These are phyloP conservation scores for Aphanomyces invadans DNA, from an alignment of 352 stramenopile genomes.

Conservation along the genomic window DNA sequence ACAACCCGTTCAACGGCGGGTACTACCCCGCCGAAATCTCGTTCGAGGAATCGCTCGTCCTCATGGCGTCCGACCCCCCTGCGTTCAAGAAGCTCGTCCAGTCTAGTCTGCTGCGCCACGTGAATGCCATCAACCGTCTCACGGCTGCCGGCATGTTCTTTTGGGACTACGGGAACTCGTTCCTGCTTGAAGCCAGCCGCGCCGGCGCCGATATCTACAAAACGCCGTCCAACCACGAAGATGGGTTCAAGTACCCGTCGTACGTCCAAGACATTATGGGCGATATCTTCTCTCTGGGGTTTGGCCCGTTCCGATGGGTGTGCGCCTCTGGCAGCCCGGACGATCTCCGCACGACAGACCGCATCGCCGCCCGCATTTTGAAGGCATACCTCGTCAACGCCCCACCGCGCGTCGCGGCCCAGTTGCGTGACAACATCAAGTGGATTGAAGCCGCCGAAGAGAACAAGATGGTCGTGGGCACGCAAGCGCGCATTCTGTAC, in stretches of 20 bases:
- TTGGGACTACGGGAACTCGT: slow-evolving; percentile 89
- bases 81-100: slow-evolving; percentile 78
- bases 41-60: slow-evolving; percentile 70
- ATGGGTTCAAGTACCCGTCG: slow-evolving; percentile 78
- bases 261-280: slow-evolving; percentile 90
- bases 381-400: slow-evolving; percentile 46
- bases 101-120: slow-evolving; percentile 68
- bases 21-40: slow-evolving; percentile 83
- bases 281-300: slow-evolving; percentile 86
- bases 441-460: slow-evolving; percentile 81
- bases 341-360: slow-evolving; percentile 71
- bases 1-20: slow-evolving; percentile 86
- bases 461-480: slow-evolving; percentile 83
- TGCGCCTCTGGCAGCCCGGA: slow-evolving; percentile 57
- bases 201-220: slow-evolving; percentile 72
- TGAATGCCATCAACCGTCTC: slow-evolving; percentile 71
- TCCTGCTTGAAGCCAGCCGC: slow-evolving; percentile 73
- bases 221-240: slow-evolving; percentile 40
- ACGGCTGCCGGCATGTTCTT: slow-evolving; percentile 76
- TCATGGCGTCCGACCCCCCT: slow-evolving; percentile 69
- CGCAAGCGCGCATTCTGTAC: slow-evolving; percentile 85
- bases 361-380: slow-evolving; percentile 62
- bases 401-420: slow-evolving; percentile 48
- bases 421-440: slow-evolving; percentile 75
- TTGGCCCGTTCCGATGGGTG: slow-evolving; percentile 86